These are phyloP conservation scores for Oryza rufipogon DNA, from an alignment of 176 grass and related monocot genomes.

Conservation along the genomic window DNA sequence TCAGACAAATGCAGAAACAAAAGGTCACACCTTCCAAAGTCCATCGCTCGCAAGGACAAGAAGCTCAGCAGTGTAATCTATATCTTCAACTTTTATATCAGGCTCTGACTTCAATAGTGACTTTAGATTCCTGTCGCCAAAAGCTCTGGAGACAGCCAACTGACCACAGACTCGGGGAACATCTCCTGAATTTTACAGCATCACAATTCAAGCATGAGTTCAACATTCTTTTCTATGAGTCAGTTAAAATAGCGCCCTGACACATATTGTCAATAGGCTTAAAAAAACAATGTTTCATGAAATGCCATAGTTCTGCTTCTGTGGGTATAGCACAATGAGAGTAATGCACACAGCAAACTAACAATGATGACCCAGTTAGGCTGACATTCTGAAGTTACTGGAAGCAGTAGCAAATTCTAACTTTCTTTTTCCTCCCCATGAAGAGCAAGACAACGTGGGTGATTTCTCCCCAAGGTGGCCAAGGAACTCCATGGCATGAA, in stretches of 20 bases:
- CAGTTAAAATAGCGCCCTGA: background rate
- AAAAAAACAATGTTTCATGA: background rate
- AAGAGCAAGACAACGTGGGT: background rate
- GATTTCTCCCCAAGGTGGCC: background rate
- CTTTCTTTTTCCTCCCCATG: background rate
- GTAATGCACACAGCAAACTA: background rate
- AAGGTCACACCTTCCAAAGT: constrained; percentile 73
- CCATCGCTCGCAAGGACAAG: constrained; percentile 82
- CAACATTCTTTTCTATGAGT: background rate
- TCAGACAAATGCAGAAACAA: constrained; percentile 27
- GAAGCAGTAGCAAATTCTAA: constrained; percentile 11
- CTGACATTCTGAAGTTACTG: background rate
- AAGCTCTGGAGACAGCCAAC: constrained; percentile 83
- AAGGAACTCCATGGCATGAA: constrained; percentile 12
- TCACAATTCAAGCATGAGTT: constrained; percentile 22
- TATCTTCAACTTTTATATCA: constrained; percentile 64
- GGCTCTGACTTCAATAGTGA: constrained; percentile 76
- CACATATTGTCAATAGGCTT: background rate
- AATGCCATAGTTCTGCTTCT: constrained; percentile 6
- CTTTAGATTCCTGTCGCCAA: constrained; percentile 84
- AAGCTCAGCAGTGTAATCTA: constrained; percentile 64
- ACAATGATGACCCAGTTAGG: background rate
- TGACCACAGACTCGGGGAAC: constrained; percentile 84
- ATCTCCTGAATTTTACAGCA: constrained; percentile 67
- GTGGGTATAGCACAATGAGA: background rate